Conservation (phyloP, 2,329 filamentous ascomycete genomes). For the Fusarium paranaense region DNA sequence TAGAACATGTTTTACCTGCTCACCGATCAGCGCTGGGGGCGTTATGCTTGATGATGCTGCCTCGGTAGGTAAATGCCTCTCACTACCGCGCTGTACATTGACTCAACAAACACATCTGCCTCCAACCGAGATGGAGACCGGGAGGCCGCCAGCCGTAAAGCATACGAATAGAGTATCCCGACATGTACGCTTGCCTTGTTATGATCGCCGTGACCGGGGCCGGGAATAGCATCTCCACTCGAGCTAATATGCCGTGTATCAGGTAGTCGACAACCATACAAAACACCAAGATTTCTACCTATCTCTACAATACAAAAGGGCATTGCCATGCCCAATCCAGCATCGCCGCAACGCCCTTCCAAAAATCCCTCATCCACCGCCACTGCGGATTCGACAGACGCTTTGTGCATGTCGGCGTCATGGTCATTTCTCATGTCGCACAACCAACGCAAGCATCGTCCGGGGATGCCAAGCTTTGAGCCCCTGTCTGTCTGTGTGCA, state of each 20-base stretch:
- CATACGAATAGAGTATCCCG: neutral
- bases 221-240: constrained; percentile 15
- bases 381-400: neutral
- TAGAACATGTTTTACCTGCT: neutral
- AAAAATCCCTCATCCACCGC: constrained; percentile 20
- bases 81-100: neutral
- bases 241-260: constrained; percentile 14
- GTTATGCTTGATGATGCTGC: neutral
- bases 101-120: neutral
- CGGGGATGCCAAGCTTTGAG: neutral
- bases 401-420: neutral
- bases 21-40: neutral
- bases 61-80: neutral
- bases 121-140: neutral
- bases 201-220: neutral
- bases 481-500: neutral
- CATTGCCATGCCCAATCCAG: constrained; percentile 17
- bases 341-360: neutral
- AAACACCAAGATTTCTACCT: constrained; percentile 12
- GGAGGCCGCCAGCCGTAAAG: neutral
- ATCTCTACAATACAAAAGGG: constrained; percentile 26
- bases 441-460: neutral
- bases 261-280: constrained; percentile 5
- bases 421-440: neutral
- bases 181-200: neutral